Base-by-base conservation (phyloP, 148 eudicot genomes). In the Diospyros lotus region DNA sequence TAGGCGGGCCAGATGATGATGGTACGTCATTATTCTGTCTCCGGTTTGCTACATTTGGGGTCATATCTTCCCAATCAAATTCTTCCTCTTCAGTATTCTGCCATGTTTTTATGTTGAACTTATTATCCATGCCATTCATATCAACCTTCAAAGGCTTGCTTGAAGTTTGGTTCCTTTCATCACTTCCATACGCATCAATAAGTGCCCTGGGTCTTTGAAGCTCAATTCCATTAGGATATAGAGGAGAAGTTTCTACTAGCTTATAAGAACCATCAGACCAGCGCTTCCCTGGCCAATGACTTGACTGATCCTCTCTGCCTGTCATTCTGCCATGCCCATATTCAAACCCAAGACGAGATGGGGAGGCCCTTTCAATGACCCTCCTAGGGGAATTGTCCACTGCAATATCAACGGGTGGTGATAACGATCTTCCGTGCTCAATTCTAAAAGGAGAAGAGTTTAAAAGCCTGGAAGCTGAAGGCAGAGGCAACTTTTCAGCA, bases 121-220 rank as follows among this genome's bases (percentile, higher is more conserved):
- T 87, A 66, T 42, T 77, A 46, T 65, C 80, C 44, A 55, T 76
- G 58, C 84, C 91, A 80, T 88, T 90, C 53, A 83, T 53, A 78
- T 72, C 86, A 48, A 77, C 58, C 39, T 72, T 85, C 41, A 64
- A 77, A 77, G 85, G 82, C 79, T 82, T 85, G 69, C 75, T 84
- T 65, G 73, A 59, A 72, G 75, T 69, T 78, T 80, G 82, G 56
- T 80, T 85, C 76, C 91, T 82, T 77, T 86, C 76, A 76, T 93
- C 98, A 64, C 78, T 89, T 66, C 98, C 98, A 84, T 91, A 93
- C 39, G 98, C 98, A 87, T 89, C 90, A 82, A 93, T 93, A 78
- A 93, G 83, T 59, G 96, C 96, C 78, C 96, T 86, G 12, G 96
- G 89, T 61, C 98, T 71, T 58, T 85, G 81, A 84, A 81, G 91